phyloP scores from a whole-genome alignment of 768 basidiomycete species.

The Serendipita sp. region DNA sequence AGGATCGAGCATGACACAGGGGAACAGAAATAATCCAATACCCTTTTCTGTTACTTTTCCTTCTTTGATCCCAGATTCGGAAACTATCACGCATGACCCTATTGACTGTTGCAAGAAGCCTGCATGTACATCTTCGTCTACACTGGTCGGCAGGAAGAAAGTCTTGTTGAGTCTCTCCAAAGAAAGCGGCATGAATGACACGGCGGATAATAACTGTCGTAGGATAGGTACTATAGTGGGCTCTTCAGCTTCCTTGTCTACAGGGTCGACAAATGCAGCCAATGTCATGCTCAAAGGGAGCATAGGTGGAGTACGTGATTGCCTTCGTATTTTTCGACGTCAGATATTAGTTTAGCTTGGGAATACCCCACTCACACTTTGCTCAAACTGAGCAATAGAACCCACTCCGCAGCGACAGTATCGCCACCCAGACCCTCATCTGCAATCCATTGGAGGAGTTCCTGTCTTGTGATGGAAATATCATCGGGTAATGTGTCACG shows the following conservation, averaged over 20 bases:
- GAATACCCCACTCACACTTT: slow-evolving; percentile 36
- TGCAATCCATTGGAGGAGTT: slow-evolving; percentile 60
- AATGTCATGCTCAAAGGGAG: slow-evolving; percentile 51
- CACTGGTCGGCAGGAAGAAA: slow-evolving; percentile 45
- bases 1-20: background rate
- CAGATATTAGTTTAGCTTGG: background rate
- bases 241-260: slow-evolving; percentile 13
- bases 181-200: slow-evolving; percentile 41
- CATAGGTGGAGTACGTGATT: slow-evolving; percentile 49
- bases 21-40: slow-evolving; percentile 10
- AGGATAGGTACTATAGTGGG: slow-evolving; percentile 43
- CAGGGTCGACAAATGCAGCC: slow-evolving; percentile 40
- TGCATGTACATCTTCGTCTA: slow-evolving; percentile 55
- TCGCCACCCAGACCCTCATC: slow-evolving; percentile 54
- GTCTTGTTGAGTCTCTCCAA: slow-evolving; percentile 42
- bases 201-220: slow-evolving; percentile 40
- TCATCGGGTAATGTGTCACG: background rate
- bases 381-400: slow-evolving; percentile 42
- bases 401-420: slow-evolving; percentile 53
- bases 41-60: slow-evolving; percentile 43
- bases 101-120: slow-evolving; percentile 58
- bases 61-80: slow-evolving; percentile 51
- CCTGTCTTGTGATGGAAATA: slow-evolving; percentile 23
- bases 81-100: slow-evolving; percentile 42
- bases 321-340: slow-evolving; percentile 24